These are phyloP conservation scores for Fusarium sp. DNA, from an alignment of 2,329 filamentous ascomycete species.

Conservation along the genomic window DNA sequence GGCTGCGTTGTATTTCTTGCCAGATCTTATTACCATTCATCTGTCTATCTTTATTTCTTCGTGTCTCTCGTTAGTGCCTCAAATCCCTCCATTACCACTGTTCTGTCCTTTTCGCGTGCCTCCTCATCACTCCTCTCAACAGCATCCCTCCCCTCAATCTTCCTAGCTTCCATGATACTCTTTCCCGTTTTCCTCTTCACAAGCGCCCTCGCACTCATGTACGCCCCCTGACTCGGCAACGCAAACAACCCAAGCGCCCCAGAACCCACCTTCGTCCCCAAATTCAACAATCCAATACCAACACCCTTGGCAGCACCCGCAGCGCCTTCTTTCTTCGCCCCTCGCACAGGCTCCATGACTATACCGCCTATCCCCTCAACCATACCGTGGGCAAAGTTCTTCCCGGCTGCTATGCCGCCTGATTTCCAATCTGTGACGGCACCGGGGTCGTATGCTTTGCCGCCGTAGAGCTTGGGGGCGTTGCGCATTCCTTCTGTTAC, in stretches of 20 bases:
- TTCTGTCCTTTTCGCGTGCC: rapidly evolving
- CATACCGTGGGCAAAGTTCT: slow-evolving; percentile 21
- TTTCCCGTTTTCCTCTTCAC: slow-evolving; percentile 1
- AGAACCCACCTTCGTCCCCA: background rate
- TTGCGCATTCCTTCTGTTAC: slow-evolving; percentile 35
- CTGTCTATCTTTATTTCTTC: background rate
- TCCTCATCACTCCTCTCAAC: background rate
- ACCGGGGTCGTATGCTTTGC: slow-evolving; percentile 8
- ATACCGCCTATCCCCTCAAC: slow-evolving; percentile 17
- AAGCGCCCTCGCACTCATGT: slow-evolving; percentile 1
- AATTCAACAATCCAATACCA: slow-evolving; percentile 8
- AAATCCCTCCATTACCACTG: rapidly evolving
- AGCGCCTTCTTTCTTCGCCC: slow-evolving; percentile 3
- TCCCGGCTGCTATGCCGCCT: background rate
- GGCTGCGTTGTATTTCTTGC: background rate
- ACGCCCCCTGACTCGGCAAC: background rate
- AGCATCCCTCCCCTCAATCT: background rate
- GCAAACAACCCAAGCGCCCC: background rate
- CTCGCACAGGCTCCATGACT: slow-evolving; percentile 12
- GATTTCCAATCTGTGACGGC: slow-evolving; percentile 22
- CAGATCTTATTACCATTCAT: background rate
- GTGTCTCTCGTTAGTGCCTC: rapidly evolving
- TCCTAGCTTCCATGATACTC: background rate
- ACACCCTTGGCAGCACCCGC: slow-evolving; percentile 13
- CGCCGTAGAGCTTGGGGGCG: slow-evolving; percentile 23